These are phyloP conservation scores for Cladosporium austrohemisphaericum DNA, from an alignment of 2,329 filamentous ascomycete species.

Conservation along the genomic window DNA sequence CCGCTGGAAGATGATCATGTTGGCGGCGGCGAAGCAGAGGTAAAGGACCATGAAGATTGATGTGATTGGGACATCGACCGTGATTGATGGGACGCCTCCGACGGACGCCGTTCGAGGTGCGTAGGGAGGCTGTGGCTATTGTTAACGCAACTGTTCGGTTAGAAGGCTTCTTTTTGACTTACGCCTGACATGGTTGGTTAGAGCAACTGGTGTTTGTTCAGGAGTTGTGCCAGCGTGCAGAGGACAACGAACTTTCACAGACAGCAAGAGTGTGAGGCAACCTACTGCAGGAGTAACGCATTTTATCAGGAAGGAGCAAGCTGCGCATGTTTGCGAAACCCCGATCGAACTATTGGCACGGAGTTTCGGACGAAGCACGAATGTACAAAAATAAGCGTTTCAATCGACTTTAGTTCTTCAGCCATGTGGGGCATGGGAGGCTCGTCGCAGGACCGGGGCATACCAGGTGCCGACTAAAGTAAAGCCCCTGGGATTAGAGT, in stretches of 20 bases:
- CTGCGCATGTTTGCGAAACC: not conserved
- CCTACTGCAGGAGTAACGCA: not conserved
- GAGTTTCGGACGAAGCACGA: constrained; percentile 7
- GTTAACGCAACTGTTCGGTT: too few species aligned
- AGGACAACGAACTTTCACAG: not conserved
- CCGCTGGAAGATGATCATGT: constrained; percentile 41
- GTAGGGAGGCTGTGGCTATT: constrained; percentile 27
- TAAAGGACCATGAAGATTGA: constrained; percentile 43
- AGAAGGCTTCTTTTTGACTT: too few species aligned
- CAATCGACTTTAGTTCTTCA: not conserved
- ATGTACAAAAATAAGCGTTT: not conserved
- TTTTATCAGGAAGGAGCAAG: too few species aligned
- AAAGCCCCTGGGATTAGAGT: too few species aligned
- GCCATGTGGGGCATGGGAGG: too few species aligned
- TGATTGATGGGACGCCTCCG: constrained; percentile 36
- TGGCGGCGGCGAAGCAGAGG: constrained; percentile 35
- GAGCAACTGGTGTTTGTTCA: too few species aligned
- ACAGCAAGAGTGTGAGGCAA: not conserved
- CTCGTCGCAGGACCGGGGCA: too few species aligned
- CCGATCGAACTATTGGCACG: not conserved
- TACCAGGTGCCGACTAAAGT: too few species aligned
- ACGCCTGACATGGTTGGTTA: too few species aligned
- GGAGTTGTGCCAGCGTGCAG: not conserved
- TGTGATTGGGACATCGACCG: constrained; percentile 40
- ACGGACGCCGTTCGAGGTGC: constrained; percentile 27